Base-by-base conservation (phyloP, 345 rosid genomes). In the Brassica nigra region DNA sequence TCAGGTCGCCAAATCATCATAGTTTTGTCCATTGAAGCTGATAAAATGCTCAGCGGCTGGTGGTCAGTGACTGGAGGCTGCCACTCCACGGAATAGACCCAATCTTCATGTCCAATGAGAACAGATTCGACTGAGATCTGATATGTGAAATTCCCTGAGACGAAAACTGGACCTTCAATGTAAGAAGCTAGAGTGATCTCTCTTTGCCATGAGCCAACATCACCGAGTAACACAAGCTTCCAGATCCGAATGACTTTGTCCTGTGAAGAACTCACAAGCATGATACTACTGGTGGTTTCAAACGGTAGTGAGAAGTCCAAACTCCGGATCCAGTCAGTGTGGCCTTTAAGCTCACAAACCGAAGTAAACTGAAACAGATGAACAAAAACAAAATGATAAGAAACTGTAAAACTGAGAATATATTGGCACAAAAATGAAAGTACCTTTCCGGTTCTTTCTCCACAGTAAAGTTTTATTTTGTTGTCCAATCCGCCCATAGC, bases 1-100 rank as follows among this genome's bases (percentile, higher is more conserved):
- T 93, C 96, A 20, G 99, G 98, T 78, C 90, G 84, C 98, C 99
- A 95, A 68, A 95, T 91, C 98, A 95, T 95, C 99, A 95, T 95
- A 6, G 97, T 89, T 86, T 39, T 39, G 85, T 95, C 99, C 99
- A 93, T 95, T 52, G 99, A 91, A 31, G 98, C 94, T 16, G 98
- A 95, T 75, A 93, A 75, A 63, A 95, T 84, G 81, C 97, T 87
- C 70, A 86, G 84, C 0, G 92, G 97, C 79, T 95, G 99, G 84
- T 81, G 73, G 74, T 70, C 31, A 4, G 62, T 27, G 10, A 75
- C 72, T 70, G 99, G 98, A 36, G 96, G 97, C 75, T 93, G 88
- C 97, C 99, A 95, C 83, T 91, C 88, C 33, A 95, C 99, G 3
- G 99, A 95, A 83, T 95, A 95, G 15, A 90, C 94, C 98, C 98